Conservation (phyloP, 2,329 filamentous ascomycete genomes). For the Aspergillus sp. region DNA sequence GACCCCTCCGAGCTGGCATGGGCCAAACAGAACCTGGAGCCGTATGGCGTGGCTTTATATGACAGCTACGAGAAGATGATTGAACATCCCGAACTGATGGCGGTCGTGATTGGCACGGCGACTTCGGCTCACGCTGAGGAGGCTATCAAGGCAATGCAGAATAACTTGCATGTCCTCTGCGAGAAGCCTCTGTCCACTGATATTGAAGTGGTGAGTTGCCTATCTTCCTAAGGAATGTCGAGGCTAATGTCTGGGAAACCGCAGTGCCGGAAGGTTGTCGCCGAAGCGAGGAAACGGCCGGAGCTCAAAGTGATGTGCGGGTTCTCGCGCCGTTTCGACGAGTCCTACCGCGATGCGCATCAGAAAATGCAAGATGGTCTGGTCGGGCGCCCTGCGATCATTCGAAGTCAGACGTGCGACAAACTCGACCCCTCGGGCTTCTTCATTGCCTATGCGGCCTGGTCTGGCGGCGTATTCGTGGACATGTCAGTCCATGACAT, state of each 20-base stretch:
- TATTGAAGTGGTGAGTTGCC: constrained; percentile 44
- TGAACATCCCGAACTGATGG: constrained; percentile 41
- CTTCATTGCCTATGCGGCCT: constrained; percentile 57
- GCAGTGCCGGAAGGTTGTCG: constrained; percentile 50
- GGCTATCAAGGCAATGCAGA: constrained; percentile 46
- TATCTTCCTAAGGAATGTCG: background rate
- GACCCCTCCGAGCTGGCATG: constrained; percentile 37
- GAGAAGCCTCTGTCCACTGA: constrained; percentile 46
- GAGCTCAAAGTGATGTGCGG: constrained; percentile 57
- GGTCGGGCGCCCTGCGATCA: constrained; percentile 51
- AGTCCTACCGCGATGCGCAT: constrained; percentile 52
- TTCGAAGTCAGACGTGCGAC: constrained; percentile 58
- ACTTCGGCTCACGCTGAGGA: constrained; percentile 49
- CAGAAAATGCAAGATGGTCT: constrained; percentile 43
- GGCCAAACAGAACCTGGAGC: constrained; percentile 41
- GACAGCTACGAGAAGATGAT: constrained; percentile 46
- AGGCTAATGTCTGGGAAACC: background rate
- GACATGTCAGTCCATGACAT: constrained; percentile 63
- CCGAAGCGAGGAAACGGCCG: constrained; percentile 45
- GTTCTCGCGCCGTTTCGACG: constrained; percentile 58
- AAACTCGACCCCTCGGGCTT: constrained; percentile 55
- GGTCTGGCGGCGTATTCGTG: constrained; percentile 58
- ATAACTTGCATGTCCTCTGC: constrained; percentile 45
- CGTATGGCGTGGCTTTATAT: constrained; percentile 42
- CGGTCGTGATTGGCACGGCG: constrained; percentile 44